A percentile compares a stretch with the other conserved stretches of the same genome.
phyloP scores from a whole-genome alignment of 1,284 basidiomycete genomes.

The Rhizoctonia solani region DNA sequence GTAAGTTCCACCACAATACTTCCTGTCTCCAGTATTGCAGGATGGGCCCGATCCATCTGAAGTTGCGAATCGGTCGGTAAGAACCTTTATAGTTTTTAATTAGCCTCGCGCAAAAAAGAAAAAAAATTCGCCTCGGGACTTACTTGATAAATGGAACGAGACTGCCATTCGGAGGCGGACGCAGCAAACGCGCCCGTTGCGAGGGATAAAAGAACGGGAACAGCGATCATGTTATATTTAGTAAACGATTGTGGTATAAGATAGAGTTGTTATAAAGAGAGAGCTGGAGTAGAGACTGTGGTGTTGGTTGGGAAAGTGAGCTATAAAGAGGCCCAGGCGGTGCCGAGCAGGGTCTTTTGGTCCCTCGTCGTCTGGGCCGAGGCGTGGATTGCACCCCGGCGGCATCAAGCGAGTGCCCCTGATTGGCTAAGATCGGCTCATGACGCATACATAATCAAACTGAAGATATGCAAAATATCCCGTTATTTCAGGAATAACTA shows the following conservation, averaged over 20 bases:
- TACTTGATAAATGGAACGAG: constrained; percentile 46
- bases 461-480: too few species aligned
- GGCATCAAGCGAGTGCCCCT: too few species aligned
- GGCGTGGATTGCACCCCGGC: too few species aligned
- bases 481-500: neutral
- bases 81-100: constrained; percentile 33
- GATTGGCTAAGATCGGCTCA: too few species aligned
- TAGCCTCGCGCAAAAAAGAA: neutral
- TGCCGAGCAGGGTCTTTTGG: neutral
- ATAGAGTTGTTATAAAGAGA: too few species aligned
- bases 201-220: constrained; percentile 27
- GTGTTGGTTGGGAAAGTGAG: too few species aligned
- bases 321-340: too few species aligned
- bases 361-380: too few species aligned
- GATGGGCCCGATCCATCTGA: constrained; percentile 39
- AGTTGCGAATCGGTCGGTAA: constrained; percentile 40
- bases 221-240: constrained; percentile 22
- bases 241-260: constrained; percentile 7
- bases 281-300: too few species aligned
- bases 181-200: constrained; percentile 40
- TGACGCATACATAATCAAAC: too few species aligned
- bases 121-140: neutral
- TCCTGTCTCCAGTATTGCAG: constrained; percentile 40
- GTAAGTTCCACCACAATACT: constrained; percentile 44
- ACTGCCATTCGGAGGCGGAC: constrained; percentile 43